Base-by-base conservation (phyloP, 768 basidiomycete species). In the Leccinum longicurvipes region DNA sequence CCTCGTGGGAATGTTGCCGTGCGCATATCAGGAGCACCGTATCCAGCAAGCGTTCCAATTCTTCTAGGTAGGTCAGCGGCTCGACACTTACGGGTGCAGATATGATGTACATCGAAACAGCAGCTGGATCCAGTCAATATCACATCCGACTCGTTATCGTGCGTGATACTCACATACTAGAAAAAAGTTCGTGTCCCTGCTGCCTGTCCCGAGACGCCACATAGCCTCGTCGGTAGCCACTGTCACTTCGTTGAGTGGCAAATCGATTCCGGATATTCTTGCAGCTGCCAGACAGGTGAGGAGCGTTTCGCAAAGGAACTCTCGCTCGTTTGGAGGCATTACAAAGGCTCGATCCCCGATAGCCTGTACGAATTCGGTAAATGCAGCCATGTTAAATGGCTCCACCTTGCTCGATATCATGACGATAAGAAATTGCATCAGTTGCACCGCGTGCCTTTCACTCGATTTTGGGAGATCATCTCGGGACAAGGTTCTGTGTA, bases 31-130 rank as follows among this genome's bases (percentile, higher is more conserved):
- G 68, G 6, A 84, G 60, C 6, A 83, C 62, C 1, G 73, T 68
- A 51, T 83, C 80, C 27, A 79, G 68, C 50, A 89, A 65, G 62
- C 79, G 76, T 45, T 80, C 73, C 55, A 68, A 55, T 15, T 65
- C 65, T 50, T 86, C 85, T 10, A 76, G 71, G 54, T 72, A 72
- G 36, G 70, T 66, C 28, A 84, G 64, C 3, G 76, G 59, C 49
- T 76, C 76, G 41, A 65, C 66, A 1, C 55, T 49, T 29, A 60
- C 50, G 2, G 59, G 51, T 5, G 64, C 65, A 6, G 70, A 66
- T 4, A 73, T 50, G 46, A 83, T 65, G 58, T 78, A 80, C 25
- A 74, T 57, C 6, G 83, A 72, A 60, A 84, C 74, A 2, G 77
- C 73, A 54, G 78, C 84, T 47, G 24, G 24, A 17, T 50, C 57